Evolutionary conservation across 192 early-diverging fungal species (phyloP).

Genomic region (Backusella tuberculispora): DNA sequence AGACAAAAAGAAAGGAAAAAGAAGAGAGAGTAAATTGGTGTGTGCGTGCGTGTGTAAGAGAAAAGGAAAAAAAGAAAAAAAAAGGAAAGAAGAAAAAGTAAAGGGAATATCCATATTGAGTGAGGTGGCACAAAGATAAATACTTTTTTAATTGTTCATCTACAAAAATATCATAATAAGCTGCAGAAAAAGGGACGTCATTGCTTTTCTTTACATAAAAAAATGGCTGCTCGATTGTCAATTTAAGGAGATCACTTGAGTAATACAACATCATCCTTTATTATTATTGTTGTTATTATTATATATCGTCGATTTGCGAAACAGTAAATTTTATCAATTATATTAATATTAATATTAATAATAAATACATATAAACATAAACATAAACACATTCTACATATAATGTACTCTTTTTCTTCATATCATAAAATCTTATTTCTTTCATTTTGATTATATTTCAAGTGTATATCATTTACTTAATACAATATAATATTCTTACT

Average conservation of each 20-base stretch:
- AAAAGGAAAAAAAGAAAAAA: background rate
- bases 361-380: no score
- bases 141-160: background rate
- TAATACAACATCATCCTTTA: background rate
- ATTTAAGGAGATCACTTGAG: background rate
- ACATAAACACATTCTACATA: no score
- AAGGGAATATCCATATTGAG: background rate
- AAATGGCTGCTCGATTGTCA: no score
- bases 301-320: background rate
- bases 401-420: no score
- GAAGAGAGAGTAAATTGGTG: background rate
- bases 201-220: background rate
- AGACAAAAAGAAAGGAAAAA: background rate
- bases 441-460: no score
- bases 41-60: background rate
- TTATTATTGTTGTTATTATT: background rate
- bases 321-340: background rate
- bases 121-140: conserved; percentile 3
- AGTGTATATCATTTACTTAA: no score
- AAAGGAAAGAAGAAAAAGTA: background rate
- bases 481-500: no score
- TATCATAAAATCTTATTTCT: no score
- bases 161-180: background rate
- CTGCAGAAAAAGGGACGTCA: background rate
- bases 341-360: no score